Percentiles rank a stretch among this genome's conserved stretches.
Evolutionary conservation across 2,329 filamentous ascomycete species (phyloP).

Genomic region (Colletotrichum magnum): DNA sequence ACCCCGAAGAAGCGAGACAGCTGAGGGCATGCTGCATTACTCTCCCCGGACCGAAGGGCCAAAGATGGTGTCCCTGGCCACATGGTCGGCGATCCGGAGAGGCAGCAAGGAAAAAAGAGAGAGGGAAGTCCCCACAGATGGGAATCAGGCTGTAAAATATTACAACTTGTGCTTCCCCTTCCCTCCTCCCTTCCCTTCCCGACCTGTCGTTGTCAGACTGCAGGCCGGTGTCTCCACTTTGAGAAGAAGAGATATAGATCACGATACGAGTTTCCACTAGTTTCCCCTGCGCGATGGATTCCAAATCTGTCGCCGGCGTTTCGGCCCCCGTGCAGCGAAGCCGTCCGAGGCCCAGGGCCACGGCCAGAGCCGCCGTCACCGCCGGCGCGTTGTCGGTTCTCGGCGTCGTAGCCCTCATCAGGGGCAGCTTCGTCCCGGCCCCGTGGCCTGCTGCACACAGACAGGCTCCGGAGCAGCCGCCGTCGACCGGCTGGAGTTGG

Average conservation of each 20-base stretch:
- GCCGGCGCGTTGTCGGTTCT: constrained; percentile 24
- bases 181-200: background rate
- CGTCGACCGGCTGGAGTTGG: constrained; percentile 26
- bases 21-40: constrained; percentile 11
- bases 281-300: constrained; percentile 1
- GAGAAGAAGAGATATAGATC: background rate
- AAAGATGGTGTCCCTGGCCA: constrained; percentile 10
- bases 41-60: background rate
- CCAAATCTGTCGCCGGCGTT: constrained; percentile 1
- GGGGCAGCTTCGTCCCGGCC: constrained; percentile 5
- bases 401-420: constrained; percentile 27
- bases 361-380: constrained; percentile 8
- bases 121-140: constrained; percentile 7
- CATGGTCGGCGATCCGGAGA: constrained; percentile 29
- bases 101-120: background rate
- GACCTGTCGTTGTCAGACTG: background rate
- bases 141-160: constrained; percentile 14
- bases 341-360: constrained; percentile 2
- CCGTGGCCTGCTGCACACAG: background rate
- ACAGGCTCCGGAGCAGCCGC: background rate
- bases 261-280: background rate
- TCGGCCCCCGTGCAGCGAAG: background rate
- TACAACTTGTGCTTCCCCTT: background rate
- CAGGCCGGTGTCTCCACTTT: background rate
- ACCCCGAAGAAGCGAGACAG: constrained; percentile 29